A percentile compares a stretch with the other conserved stretches of the same genome.
Evolutionary conservation across 768 basidiomycete genomes (phyloP).

Genomic region (Crepidotus variabilis): DNA sequence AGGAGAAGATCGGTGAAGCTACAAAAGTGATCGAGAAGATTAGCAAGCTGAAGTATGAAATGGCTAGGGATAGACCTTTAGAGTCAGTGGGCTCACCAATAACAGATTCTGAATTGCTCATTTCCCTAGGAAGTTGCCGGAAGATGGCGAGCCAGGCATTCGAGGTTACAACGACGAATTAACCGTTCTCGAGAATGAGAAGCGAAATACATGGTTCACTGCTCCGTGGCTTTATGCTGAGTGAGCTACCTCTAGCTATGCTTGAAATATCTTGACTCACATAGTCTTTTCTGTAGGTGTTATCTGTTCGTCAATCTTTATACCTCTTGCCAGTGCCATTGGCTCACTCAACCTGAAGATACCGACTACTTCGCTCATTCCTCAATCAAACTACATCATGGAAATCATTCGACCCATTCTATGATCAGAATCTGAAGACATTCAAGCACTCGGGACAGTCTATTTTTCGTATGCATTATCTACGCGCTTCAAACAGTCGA

Average conservation of each 20-base stretch:
- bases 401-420: slow-evolving; percentile 81
- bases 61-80: slow-evolving; percentile 71
- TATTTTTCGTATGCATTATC: slow-evolving; percentile 60
- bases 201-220: slow-evolving; percentile 79
- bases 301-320: slow-evolving; percentile 50
- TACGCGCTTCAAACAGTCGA: not conserved
- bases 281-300: slow-evolving; percentile 40
- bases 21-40: slow-evolving; percentile 71
- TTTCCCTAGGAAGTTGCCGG: slow-evolving; percentile 53
- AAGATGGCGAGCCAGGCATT: slow-evolving; percentile 71
- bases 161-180: slow-evolving; percentile 80
- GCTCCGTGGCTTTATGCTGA: slow-evolving; percentile 97
- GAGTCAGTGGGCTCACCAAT: slow-evolving; percentile 41
- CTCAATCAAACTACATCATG: slow-evolving; percentile 68
- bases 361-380: slow-evolving; percentile 75
- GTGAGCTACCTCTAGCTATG: slow-evolving; percentile 37
- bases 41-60: slow-evolving; percentile 82
- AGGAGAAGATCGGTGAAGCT: slow-evolving; percentile 64
- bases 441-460: slow-evolving; percentile 78
- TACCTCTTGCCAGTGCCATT: not conserved
- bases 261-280: not conserved
- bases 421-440: slow-evolving; percentile 70
- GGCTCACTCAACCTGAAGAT: slow-evolving; percentile 40
- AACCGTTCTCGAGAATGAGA: slow-evolving; percentile 36
- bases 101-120: not conserved